A percentile compares a stretch with the other conserved stretches of the same genome.
Conservation (phyloP, 371 early-diverging fungal species). For the Amoeboaphelidium protococcarum region DNA sequence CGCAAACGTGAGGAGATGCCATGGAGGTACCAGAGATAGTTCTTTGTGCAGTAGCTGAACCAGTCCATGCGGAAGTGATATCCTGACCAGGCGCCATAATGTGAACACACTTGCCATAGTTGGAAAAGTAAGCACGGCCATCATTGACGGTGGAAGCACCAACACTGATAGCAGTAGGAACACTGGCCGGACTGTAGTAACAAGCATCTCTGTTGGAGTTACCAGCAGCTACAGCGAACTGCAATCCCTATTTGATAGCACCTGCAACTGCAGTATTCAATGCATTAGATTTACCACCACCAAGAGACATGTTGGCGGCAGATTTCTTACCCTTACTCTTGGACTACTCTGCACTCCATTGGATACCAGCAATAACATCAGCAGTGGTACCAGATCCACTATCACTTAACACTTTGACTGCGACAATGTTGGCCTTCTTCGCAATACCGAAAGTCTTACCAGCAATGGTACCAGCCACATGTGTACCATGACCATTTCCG, state of each 20-base stretch:
- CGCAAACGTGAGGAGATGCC: neutral
- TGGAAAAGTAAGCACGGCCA: slow-evolving; percentile 10
- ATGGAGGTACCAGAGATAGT: neutral
- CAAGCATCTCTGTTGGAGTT: slow-evolving; percentile 24
- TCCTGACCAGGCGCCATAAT: slow-evolving; percentile 21
- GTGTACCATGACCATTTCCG: slow-evolving; percentile 20
- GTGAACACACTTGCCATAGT: slow-evolving; percentile 17
- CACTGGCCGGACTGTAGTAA: slow-evolving; percentile 19
- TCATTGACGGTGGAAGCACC: slow-evolving; percentile 32
- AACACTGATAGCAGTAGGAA: slow-evolving; percentile 19
- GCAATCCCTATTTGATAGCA: slow-evolving; percentile 10
- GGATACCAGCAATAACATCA: neutral
- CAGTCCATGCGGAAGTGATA: too few species aligned
- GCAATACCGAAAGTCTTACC: slow-evolving; percentile 12
- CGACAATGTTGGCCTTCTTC: slow-evolving; percentile 9
- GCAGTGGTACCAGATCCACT: neutral
- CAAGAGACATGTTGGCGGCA: neutral
- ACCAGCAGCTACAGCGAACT: slow-evolving; percentile 35
- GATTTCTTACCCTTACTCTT: neutral
- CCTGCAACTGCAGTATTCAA: neutral
- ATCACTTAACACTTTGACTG: slow-evolving; percentile 13
- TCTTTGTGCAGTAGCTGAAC: too few species aligned
- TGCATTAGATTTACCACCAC: neutral
- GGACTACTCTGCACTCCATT: neutral
- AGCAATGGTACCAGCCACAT: slow-evolving; percentile 13